phyloP scores from a whole-genome alignment of 371 early-diverging fungal genomes.

The Mucor velutinosus region DNA sequence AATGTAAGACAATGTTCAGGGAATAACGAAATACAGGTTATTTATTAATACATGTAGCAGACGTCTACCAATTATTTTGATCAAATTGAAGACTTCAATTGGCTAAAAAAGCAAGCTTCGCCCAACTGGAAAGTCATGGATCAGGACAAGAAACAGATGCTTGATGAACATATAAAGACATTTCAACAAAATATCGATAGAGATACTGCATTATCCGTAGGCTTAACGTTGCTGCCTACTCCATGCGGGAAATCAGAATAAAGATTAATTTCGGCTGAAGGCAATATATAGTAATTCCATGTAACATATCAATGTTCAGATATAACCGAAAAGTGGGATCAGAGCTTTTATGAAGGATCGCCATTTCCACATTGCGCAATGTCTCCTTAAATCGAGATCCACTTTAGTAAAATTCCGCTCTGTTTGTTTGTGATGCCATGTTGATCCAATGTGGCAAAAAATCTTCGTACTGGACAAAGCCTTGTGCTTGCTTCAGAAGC shows the following conservation, averaged over 20 bases:
- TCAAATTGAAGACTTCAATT: conserved; percentile 84
- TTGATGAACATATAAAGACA: neutral
- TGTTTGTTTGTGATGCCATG: too few relatives aligned
- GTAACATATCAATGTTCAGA: too few relatives aligned
- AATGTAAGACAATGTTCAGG: conserved; percentile 1
- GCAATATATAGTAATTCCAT: too few relatives aligned
- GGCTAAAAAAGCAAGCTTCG: conserved; percentile 76
- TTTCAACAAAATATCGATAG: neutral
- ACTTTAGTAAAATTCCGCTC: too few relatives aligned
- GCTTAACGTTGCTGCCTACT: neutral
- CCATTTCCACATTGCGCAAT: too few relatives aligned
- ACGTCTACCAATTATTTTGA: conserved; percentile 49
- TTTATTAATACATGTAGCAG: conserved; percentile 1
- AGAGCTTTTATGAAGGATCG: too few relatives aligned
- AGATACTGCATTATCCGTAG: neutral
- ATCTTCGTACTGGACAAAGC: too few relatives aligned
- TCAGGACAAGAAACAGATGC: neutral
- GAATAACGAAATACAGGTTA: neutral
- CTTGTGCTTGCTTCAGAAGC: too few relatives aligned
- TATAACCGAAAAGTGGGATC: too few relatives aligned
- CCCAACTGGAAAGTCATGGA: conserved; percentile 69
- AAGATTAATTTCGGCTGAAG: neutral
- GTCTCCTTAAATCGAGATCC: too few relatives aligned
- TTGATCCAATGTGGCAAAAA: too few relatives aligned
- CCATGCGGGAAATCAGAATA: neutral